Conservation (phyloP, 129 eudicot species). For the Tagetes patula region DNA sequence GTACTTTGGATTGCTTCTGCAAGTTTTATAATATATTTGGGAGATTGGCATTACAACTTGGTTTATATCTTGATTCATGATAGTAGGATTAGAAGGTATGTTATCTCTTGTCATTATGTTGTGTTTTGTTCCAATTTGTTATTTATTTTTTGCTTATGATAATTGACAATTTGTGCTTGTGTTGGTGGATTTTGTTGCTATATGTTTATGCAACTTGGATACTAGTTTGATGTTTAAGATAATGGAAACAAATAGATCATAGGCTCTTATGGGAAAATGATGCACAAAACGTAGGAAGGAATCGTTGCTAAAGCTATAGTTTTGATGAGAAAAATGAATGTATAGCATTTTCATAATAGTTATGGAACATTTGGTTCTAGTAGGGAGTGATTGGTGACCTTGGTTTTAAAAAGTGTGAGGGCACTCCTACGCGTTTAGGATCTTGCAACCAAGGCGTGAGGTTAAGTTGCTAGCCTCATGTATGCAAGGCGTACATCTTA, state of each 20-base stretch:
- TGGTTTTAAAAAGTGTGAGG: neutral
- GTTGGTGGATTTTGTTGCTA: constrained; percentile 2
- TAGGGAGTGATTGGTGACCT: neutral
- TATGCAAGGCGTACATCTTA: neutral
- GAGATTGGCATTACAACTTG: constrained; percentile 74
- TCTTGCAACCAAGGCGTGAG: neutral
- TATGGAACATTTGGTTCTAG: constrained; percentile 16
- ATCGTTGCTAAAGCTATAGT: neutral
- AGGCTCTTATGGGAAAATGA: constrained; percentile 10
- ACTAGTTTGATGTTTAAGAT: neutral
- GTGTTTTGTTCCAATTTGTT: constrained; percentile 1
- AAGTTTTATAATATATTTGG: constrained; percentile 59
- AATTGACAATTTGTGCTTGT: constrained; percentile 15
- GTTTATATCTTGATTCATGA: constrained; percentile 68
- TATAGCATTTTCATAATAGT: neutral
- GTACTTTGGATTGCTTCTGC: constrained; percentile 86
- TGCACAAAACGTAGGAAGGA: neutral
- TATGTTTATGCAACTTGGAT: constrained; percentile 8
- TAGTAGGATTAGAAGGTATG: constrained; percentile 73
- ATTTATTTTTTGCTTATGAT: constrained; percentile 1
- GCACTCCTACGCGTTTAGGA: neutral
- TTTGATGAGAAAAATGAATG: neutral
- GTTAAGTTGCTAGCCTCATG: neutral
- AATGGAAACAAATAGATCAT: neutral
- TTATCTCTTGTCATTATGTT: constrained; percentile 4